These are phyloP conservation scores for Arachnopeziza araneosa DNA, from an alignment of 2,329 filamentous ascomycete species.

Conservation along the genomic window DNA sequence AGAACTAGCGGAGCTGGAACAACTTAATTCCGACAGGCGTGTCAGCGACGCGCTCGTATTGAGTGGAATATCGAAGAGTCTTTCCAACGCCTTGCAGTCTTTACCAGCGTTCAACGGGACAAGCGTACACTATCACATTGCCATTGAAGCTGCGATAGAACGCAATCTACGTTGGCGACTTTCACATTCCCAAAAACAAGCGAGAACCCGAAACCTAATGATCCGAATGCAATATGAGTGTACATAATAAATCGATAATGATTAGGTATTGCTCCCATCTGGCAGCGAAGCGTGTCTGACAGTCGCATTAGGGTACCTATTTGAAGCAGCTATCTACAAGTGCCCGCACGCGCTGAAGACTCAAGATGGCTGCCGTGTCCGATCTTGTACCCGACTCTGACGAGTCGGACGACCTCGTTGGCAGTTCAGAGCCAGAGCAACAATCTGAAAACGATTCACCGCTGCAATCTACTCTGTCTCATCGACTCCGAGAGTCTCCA, in stretches of 20 bases:
- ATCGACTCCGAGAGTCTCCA: conserved; percentile 19
- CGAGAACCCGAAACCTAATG: neutral
- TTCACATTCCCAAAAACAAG: neutral
- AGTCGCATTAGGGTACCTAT: neutral
- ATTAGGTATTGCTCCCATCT: neutral
- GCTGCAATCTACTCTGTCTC: conserved; percentile 19
- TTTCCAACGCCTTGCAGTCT: neutral
- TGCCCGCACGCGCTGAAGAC: neutral
- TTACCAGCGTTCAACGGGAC: neutral
- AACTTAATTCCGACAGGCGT: neutral
- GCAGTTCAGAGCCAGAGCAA: conserved; percentile 8
- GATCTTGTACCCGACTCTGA: conserved; percentile 17
- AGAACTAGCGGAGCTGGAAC: neutral
- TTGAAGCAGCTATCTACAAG: neutral
- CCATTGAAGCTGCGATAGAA: neutral
- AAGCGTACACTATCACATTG: neutral
- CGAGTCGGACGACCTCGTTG: conserved; percentile 14
- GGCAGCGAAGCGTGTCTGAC: neutral
- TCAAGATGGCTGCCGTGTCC: neutral
- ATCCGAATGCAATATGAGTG: neutral
- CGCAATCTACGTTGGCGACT: neutral
- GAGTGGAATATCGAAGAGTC: neutral
- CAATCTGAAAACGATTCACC: conserved; percentile 9
- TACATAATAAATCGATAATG: neutral
- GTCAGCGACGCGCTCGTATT: neutral